phyloP scores from a whole-genome alignment of 805 yeast genomes.

The Pachysolen tannophilus region DNA sequence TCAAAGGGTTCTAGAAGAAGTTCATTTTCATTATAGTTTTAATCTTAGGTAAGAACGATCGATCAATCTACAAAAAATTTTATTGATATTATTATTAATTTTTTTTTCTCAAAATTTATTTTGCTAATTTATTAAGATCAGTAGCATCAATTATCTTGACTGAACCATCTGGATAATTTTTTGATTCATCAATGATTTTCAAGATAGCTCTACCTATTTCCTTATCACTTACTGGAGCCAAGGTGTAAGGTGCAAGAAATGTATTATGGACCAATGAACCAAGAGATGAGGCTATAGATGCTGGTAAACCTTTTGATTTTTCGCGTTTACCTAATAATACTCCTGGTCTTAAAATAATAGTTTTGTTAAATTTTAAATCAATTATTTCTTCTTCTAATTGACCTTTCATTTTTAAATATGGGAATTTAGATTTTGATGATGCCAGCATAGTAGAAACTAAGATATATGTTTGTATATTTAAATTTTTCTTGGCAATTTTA shows the following conservation, averaged over 20 bases:
- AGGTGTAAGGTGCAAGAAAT: constrained; percentile 18
- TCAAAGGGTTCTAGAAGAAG: no score
- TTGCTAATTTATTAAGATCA: constrained; percentile 2
- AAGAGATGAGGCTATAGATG: constrained; percentile 22
- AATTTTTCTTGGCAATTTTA: constrained; percentile 62
- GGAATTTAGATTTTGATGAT: constrained; percentile 41
- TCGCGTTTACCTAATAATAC: constrained; percentile 57
- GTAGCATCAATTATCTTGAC: constrained; percentile 1
- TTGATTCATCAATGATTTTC: constrained; percentile 11
- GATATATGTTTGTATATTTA: constrained; percentile 54
- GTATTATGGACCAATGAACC: constrained; percentile 27
- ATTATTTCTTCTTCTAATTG: constrained; percentile 61
- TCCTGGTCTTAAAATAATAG: constrained; percentile 78
- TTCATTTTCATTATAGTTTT: no score
- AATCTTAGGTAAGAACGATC: no score
- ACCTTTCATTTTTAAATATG: constrained; percentile 67
- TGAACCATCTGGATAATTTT: constrained; percentile 5
- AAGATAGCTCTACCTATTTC: constrained; percentile 60
- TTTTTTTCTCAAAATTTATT: no score
- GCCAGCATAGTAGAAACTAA: constrained; percentile 68
- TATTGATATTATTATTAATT: no score
- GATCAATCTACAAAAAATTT: no score
- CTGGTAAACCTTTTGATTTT: constrained; percentile 28
- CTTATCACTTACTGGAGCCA: constrained; percentile 53
- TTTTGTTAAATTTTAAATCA: constrained; percentile 56